These are phyloP conservation scores for Flammula alnicola DNA, from an alignment of 1,284 basidiomycete genomes.

Conservation along the genomic window DNA sequence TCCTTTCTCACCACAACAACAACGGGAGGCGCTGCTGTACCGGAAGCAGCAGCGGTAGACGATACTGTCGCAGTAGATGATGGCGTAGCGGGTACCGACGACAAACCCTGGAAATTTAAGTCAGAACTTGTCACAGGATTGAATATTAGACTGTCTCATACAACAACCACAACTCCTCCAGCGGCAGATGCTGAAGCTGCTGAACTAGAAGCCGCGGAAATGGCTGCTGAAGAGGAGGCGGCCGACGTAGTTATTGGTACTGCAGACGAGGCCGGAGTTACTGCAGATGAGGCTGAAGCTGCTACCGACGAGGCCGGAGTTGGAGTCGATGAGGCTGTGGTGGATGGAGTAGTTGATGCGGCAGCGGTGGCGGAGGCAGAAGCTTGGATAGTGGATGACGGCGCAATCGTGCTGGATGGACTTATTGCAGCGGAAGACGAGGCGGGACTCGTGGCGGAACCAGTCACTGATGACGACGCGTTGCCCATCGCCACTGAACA, in stretches of 20 bases:
- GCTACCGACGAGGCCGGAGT: conserved; percentile 17
- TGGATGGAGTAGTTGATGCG: no score
- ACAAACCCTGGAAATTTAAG: conserved; percentile 14
- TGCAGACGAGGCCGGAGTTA: conserved; percentile 8
- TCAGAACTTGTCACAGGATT: not conserved
- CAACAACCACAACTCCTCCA: conserved; percentile 15
- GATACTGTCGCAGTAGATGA: conserved; percentile 21
- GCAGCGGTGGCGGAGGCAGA: conserved; percentile 11
- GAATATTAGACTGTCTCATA: conserved; percentile 6
- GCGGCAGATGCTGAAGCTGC: conserved; percentile 27
- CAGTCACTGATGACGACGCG: conserved; percentile 21
- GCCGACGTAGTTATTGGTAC: conserved; percentile 11
- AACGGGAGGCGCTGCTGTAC: conserved; percentile 24
- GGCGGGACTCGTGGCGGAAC: conserved; percentile 4
- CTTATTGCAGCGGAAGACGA: conserved; percentile 11
- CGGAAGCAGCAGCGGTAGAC: conserved; percentile 23
- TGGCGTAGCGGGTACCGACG: conserved; percentile 13
- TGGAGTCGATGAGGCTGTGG: no score
- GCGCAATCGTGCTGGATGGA: no score
- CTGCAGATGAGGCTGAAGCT: conserved; percentile 18
- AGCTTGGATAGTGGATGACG: no score
- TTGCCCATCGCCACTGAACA: conserved; percentile 52
- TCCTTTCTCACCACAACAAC: conserved; percentile 16
- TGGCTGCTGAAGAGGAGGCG: conserved; percentile 8
- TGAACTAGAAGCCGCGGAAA: conserved; percentile 9